Conservation (phyloP, 148 eudicot species). For the Rhododendron ferrugineum region DNA sequence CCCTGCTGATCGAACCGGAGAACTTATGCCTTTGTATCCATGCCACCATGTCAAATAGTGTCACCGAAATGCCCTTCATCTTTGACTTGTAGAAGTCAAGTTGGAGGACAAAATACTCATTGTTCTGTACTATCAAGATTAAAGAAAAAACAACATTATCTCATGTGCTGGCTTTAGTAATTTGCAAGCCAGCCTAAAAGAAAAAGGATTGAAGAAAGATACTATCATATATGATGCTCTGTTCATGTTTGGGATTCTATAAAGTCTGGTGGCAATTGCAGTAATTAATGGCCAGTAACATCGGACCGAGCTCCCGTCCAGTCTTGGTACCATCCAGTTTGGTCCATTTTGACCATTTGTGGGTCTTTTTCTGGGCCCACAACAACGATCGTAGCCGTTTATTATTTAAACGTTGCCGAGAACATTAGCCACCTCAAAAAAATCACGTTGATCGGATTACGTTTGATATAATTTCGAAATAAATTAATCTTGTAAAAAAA, state of each 20-base stretch:
- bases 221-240: neutral
- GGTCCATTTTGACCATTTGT: neutral
- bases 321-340: neutral
- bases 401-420: too few relatives aligned
- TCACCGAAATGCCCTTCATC: neutral
- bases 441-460: too few relatives aligned
- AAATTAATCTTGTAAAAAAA: too few relatives aligned
- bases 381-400: too few relatives aligned
- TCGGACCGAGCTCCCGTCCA: neutral
- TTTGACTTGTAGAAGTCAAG: neutral
- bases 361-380: too few relatives aligned
- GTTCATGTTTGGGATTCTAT: neutral
- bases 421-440: too few relatives aligned
- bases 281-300: neutral
- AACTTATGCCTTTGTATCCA: neutral
- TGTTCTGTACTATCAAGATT: neutral
- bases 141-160: neutral
- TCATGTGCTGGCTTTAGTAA: neutral
- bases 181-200: slow-evolving; percentile 16
- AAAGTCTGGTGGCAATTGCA: neutral
- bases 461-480: too few relatives aligned
- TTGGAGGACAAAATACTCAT: neutral
- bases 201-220: neutral
- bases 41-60: neutral
- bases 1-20: neutral